Base-by-base conservation (phyloP, 192 early-diverging fungal genomes). In the Backusella tuberculispora region DNA sequence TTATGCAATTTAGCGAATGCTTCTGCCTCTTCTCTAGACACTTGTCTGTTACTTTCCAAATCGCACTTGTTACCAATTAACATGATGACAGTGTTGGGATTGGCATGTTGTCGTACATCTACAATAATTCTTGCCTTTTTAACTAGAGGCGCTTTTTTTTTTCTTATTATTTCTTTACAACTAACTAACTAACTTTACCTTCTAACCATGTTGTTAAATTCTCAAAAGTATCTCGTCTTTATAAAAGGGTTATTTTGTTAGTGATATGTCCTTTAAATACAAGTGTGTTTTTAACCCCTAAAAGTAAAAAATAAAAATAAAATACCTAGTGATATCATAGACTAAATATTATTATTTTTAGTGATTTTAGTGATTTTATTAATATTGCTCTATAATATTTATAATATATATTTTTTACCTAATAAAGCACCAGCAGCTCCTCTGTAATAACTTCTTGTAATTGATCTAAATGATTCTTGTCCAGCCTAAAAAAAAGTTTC, bases 31-130 rank as follows among this genome's bases (percentile, higher is more conserved):
- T 95, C 95, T n/a, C 86, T 82, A 7, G 95, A 87, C 15, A 97
- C 95, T 38, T 89, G 85, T 47, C 95, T 90, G 15, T 76, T 78
- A 29, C 84, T 84, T 21, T 91, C 93, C 42, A 96, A 81, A 81
- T 97, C 95, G 68, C 90, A 91, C 79, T 98, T 98, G 88, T 97
- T 97, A 38, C 95, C 96, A 73, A 98, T 94, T 13, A 98, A 82
- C 81, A 95, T 94, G 69, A 94, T 96, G 0, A 92, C 93, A n/a
- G 95, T 96, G 63, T 96, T 91, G 42, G 94, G 90, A 77, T 95
- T 96, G 40, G 94, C 94, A 75, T 96, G 93, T 75, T 93, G 89
- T 80, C 91, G 90, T 9, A 93, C 95, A 79, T 98, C 94, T 80
- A 64, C 4, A 42, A 65, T 3, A 56, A 10, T 56, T 21, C 53